These are phyloP conservation scores for Quercus suber DNA, from an alignment of 306 rosid genomes.

Conservation along the genomic window DNA sequence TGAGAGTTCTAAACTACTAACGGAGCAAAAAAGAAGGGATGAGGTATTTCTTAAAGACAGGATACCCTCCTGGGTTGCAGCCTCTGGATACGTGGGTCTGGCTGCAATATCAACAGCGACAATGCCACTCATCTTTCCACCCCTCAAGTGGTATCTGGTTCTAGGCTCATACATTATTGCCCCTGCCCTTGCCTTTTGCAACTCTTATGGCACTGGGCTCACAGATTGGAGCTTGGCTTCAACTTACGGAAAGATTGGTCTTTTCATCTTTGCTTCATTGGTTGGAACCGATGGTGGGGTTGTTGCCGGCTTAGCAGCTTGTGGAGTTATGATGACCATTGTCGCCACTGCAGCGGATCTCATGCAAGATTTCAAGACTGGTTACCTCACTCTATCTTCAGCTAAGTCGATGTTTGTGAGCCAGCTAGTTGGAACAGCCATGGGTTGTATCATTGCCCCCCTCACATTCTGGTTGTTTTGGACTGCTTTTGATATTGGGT, in stretches of 20 bases:
- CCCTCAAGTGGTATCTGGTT: slow-evolving; percentile 91
- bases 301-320: slow-evolving; percentile 77
- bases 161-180: slow-evolving; percentile 78
- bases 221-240: slow-evolving; percentile 79
- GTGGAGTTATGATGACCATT: slow-evolving; percentile 92
- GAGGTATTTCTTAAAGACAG: slow-evolving; percentile 74
- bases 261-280: slow-evolving; percentile 70
- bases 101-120: slow-evolving; percentile 69
- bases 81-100: slow-evolving; percentile 75
- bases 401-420: slow-evolving; percentile 94
- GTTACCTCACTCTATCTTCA: slow-evolving; percentile 89
- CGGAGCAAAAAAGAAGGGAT: slow-evolving; percentile 57
- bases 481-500: slow-evolving; percentile 89
- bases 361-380: slow-evolving; percentile 99
- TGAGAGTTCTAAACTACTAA: slow-evolving; percentile 39
- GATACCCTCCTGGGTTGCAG: slow-evolving; percentile 86
- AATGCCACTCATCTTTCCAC: slow-evolving; percentile 83
- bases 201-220: slow-evolving; percentile 89
- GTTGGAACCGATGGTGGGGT: slow-evolving; percentile 87
- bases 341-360: slow-evolving; percentile 97
- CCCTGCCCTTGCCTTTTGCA: slow-evolving; percentile 93
- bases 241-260: slow-evolving; percentile 91
- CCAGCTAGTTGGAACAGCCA: slow-evolving; percentile 83
- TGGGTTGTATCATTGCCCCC: slow-evolving; percentile 95
- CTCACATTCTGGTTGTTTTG: slow-evolving; percentile 97